Base-by-base conservation (phyloP, 2,329 filamentous ascomycete genomes). In the Dactylellina drechsleri region DNA sequence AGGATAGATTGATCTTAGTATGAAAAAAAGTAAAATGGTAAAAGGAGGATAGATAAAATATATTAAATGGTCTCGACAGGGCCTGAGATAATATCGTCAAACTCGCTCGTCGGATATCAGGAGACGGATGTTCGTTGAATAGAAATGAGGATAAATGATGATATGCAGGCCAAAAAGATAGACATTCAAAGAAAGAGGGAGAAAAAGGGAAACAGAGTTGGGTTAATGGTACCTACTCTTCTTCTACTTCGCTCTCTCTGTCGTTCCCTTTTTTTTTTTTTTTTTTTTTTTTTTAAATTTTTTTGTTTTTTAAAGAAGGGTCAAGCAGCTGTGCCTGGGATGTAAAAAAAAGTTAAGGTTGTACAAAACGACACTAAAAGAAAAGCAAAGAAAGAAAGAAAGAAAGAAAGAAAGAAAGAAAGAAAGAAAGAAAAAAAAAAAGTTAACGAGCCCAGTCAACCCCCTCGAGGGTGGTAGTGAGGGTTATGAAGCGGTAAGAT, bases 61-160 rank as follows among this genome's bases (percentile, higher is more conserved):
- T 16, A 53, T 62, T 36, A 60, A 75, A 62, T 40, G 47, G 52
- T 68, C 45, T 65, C 43, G 58, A 62, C 58, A 45, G 45, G 54
- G 71, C 41, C 31, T 52, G 56, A 65, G 59, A 59, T 59, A 64
- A 75, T 75, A 62, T 68, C 52, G 71, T 59, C 64, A 75, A 75
- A 65, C 64, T 58, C 50, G 52, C 71, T 75, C 71, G 71, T 58
- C 58, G 43, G 23, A 52, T 52, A 58, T 58, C 18, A 67, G 52
- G 61, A 74, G 53, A 64, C 57, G 40, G 36, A 36, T 36, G 31
- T 36, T 57, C 28, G 47, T 52, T n/a, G 18, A 23, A 52, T 52
- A 49, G 41, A 36, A 54, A 67, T 12, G 43, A 53, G 28, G 23
- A 68, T 54, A 15, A 23, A 23, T 23, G 31, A 36, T 36, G 52